A percentile compares a stretch with the other conserved stretches of the same genome.
Evolutionary conservation across 192 early-diverging fungal species (phyloP).

Genomic region (Jimgerdemannia flammicorona): DNA sequence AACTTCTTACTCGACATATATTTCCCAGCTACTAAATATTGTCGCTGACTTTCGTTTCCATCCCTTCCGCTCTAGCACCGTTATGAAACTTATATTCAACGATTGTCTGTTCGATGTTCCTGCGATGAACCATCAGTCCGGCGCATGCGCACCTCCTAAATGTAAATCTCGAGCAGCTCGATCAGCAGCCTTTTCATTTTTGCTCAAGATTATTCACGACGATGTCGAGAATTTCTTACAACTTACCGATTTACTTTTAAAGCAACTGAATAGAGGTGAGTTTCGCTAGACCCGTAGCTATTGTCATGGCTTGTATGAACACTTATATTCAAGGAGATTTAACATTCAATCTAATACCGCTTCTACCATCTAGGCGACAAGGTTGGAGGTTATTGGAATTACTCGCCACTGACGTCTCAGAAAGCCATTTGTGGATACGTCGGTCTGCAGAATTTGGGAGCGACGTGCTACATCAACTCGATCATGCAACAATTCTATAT

Average conservation of each 20-base stretch:
- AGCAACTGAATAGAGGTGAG: constrained; percentile 34
- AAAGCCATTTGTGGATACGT: constrained; percentile 40
- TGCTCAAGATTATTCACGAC: constrained; percentile 24
- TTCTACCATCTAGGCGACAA: constrained; percentile 12
- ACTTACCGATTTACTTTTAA: constrained; percentile 28
- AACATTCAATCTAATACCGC: too few relatives aligned
- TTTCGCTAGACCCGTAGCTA: neutral
- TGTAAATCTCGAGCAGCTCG: constrained; percentile 36
- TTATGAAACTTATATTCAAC: constrained; percentile 29
- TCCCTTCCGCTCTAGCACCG: neutral
- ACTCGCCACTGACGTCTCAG: constrained; percentile 36
- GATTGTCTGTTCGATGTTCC: constrained; percentile 37
- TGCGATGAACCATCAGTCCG: constrained; percentile 1
- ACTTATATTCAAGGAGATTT: too few relatives aligned
- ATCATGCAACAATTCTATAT: constrained; percentile 60
- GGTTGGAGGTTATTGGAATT: constrained; percentile 39
- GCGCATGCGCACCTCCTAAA: constrained; percentile 19
- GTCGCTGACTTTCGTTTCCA: too few relatives aligned
- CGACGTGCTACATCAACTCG: constrained; percentile 64
- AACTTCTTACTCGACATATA: neutral
- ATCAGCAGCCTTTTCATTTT: constrained; percentile 31
- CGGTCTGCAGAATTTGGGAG: constrained; percentile 57
- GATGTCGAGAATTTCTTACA: constrained; percentile 23
- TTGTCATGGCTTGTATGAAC: neutral
- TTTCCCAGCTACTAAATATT: constrained; percentile 12